Base-by-base conservation (phyloP, 23 red algal genomes). In the Gracilaria domingensis region DNA sequence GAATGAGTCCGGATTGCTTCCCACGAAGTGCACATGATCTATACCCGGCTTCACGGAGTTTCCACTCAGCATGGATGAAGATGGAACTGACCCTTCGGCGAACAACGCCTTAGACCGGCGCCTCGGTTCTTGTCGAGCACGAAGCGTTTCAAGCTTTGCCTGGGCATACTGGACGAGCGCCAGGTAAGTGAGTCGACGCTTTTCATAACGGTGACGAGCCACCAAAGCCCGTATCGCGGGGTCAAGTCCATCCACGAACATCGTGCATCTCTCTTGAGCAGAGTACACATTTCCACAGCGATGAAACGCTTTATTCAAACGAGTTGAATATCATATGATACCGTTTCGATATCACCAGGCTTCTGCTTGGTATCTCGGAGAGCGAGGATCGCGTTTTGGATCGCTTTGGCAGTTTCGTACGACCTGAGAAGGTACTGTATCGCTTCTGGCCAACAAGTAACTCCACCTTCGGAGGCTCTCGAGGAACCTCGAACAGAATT, bases 391-490 rank as follows among this genome's bases (percentile, higher is more conserved):
- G 73, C 73, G 24, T 79, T 13, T 4, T 37, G 35, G n/a, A 89
- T 75, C 14, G 56, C 54, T 9, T 48, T 65, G 0, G 8, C 17
- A 0, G 48, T 89, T 25, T 45, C 53, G 73, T 80, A 80, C 24
- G 86, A 78, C 23, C 86, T 23, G 42, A 89, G 42, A 9, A 89
- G 72, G 75, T 89, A 79, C 20, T 78, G 48, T 4, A 89, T 48
- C 47, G 86, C 86, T 80, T 80, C 86, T 16, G 70, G 86, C 70
- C 73, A 89, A 53, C 62, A 77, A 71, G 51, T 42, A 18, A 88
- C 44, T 80, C 72, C 86, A 79, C 72, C 86, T 47, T 75, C 69
- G 1, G 35, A 75, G 69, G 69, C 69, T 75, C 18, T 40, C 36
- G 21, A 75, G 69, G 69, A 45, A n/a, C 35, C 69, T 75, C 39